Evolutionary conservation across 345 rosid species (phyloP).

Genomic region (Euphorbia tirucalli): DNA sequence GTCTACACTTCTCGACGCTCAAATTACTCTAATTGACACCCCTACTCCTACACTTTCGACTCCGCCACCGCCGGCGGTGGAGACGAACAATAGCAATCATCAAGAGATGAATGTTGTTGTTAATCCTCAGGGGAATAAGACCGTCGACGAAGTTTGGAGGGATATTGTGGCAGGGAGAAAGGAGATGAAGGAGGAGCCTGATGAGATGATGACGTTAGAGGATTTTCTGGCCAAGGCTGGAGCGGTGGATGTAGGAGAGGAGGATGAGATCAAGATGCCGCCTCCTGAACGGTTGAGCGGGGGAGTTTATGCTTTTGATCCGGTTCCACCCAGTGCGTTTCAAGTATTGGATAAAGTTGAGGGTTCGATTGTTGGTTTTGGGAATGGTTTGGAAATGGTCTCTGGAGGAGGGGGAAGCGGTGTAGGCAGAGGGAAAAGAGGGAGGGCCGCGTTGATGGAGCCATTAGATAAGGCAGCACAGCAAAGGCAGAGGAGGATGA

Average conservation of each 20-base stretch:
- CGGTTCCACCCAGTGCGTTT: conserved; percentile 40
- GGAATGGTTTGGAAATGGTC: conserved; percentile 38
- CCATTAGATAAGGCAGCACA: conserved; percentile 80
- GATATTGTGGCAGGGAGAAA: conserved; percentile 70
- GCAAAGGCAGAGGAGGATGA: conserved; percentile 96
- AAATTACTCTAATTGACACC: conserved; percentile 40
- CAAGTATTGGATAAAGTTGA: conserved; percentile 57
- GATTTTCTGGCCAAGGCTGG: conserved; percentile 79
- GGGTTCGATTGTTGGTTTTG: conserved; percentile 51
- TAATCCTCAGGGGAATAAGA: conserved; percentile 24
- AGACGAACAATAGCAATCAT: neutral
- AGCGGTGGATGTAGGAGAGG: conserved; percentile 41
- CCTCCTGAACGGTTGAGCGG: conserved; percentile 46
- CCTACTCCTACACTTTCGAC: conserved; percentile 11
- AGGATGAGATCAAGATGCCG: conserved; percentile 24
- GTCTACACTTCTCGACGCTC: conserved; percentile 43
- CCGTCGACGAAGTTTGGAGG: conserved; percentile 79
- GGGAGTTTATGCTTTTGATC: conserved; percentile 51
- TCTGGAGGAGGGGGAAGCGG: conserved; percentile 13
- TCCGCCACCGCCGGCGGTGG: neutral
- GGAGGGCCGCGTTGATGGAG: conserved; percentile 53
- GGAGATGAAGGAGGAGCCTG: conserved; percentile 72
- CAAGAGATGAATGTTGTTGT: conserved; percentile 2
- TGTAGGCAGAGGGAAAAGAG: conserved; percentile 71
- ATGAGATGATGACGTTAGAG: conserved; percentile 87